phyloP scores from a whole-genome alignment of 805 yeast species.

The Starmerella roubikii region DNA sequence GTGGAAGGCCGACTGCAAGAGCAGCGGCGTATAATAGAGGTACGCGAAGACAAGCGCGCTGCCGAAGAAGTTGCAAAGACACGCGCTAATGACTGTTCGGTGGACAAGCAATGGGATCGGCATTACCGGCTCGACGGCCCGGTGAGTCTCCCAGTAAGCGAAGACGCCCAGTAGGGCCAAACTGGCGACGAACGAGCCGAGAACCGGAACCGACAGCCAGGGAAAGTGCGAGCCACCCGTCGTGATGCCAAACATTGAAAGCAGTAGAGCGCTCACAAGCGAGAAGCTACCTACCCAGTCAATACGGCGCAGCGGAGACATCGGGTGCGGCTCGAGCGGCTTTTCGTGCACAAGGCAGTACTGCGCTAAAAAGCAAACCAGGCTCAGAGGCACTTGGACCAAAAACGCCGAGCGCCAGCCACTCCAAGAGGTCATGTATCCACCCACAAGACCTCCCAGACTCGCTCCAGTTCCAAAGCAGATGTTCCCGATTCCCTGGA shows the following conservation, averaged over 20 bases:
- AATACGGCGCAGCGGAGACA: conserved; percentile 38
- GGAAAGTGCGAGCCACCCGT: conserved; percentile 46
- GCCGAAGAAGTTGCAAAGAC: conserved; percentile 55
- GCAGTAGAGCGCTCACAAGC: conserved; percentile 43
- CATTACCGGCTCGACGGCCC: conserved; percentile 51
- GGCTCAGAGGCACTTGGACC: conserved; percentile 30
- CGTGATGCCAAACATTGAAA: conserved; percentile 52
- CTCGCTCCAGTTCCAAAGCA: conserved; percentile 68
- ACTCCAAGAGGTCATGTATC: conserved; percentile 35
- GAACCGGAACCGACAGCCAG: conserved; percentile 32
- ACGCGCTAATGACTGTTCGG: conserved; percentile 50
- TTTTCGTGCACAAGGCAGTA: conserved; percentile 11
- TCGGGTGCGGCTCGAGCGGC: conserved; percentile 2
- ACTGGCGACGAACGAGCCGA: conserved; percentile 29
- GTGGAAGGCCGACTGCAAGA: conserved; percentile 50
- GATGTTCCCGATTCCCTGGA: conserved; percentile 70
- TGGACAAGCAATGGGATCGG: conserved; percentile 47
- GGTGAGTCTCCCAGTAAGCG: conserved; percentile 36
- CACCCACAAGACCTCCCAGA: conserved; percentile 48
- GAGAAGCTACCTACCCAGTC: conserved; percentile 54
- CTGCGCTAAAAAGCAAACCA: conserved; percentile 22
- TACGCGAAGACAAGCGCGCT: conserved; percentile 55
- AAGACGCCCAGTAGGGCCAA: conserved; percentile 30
- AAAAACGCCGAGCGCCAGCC: conserved; percentile 51
- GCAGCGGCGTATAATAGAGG: conserved; percentile 59